Percentiles rank a stretch among this genome's conserved stretches.
Conservation (phyloP, 2,329 filamentous ascomycete genomes). For the Ophiosphaerella narmari region DNA sequence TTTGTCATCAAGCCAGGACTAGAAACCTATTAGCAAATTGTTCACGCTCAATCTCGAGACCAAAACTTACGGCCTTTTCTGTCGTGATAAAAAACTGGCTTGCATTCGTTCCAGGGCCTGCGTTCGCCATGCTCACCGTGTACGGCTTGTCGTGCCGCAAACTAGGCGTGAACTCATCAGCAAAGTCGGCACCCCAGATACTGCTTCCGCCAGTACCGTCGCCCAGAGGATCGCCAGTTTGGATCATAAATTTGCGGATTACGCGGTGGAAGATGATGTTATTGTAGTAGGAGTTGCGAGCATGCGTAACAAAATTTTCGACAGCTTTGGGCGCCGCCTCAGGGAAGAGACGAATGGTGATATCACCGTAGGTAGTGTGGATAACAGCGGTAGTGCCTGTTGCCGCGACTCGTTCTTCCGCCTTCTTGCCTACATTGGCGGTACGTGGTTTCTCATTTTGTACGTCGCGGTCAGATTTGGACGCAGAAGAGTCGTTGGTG, state of each 20-base stretch:
- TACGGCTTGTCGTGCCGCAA: conserved; percentile 95
- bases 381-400: conserved; percentile 80
- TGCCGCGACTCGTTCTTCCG: conserved; percentile 63
- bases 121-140: conserved; percentile 97
- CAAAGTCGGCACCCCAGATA: conserved; percentile 91
- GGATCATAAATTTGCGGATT: conserved; percentile 98
- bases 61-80: conserved; percentile 77
- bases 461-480: conserved; percentile 71
- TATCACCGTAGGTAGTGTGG: conserved; percentile 93
- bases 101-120: conserved; percentile 91
- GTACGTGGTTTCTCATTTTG: conserved; percentile 90
- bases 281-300: conserved; percentile 92
- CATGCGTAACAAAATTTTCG: conserved; percentile 95
- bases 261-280: conserved; percentile 96
- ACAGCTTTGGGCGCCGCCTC: conserved; percentile 92
- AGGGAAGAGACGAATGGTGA: conserved; percentile 89
- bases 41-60: not conserved
- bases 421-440: conserved; percentile 51
- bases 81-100: conserved; percentile 99
- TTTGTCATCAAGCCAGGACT: conserved; percentile 92
- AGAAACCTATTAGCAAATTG: conserved; percentile 28
- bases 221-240: conserved; percentile 81
- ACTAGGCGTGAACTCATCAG: conserved; percentile 82
- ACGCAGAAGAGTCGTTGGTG: conserved; percentile 76
- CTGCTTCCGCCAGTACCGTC: conserved; percentile 89